Evolutionary conservation across 176 grass and related monocot species (phyloP).

Genomic region (Oryza longistaminata): DNA sequence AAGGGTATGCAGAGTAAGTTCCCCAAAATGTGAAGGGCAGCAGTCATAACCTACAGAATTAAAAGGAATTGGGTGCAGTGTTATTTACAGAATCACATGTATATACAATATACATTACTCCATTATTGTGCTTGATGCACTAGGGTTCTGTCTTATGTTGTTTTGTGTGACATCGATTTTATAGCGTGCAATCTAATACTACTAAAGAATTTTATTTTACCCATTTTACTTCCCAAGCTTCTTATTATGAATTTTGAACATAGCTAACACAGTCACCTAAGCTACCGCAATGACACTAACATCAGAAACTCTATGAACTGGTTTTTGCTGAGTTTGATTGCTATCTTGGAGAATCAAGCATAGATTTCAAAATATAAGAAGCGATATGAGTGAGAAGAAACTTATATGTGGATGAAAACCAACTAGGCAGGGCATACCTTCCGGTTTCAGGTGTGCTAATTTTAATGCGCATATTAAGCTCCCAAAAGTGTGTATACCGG

Average conservation of each 20-base stretch:
- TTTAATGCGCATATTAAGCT: background rate
- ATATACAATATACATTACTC: background rate
- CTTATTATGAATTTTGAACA: background rate
- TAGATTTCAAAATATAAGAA: background rate
- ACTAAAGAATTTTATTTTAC: background rate
- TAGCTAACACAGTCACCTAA: background rate
- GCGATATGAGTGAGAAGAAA: background rate
- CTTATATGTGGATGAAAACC: background rate
- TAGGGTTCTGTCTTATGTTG: background rate
- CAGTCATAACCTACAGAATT: background rate
- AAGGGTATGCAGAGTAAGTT: background rate
- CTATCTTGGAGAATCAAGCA: constrained; percentile 2
- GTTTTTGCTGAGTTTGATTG: background rate
- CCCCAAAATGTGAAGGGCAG: background rate
- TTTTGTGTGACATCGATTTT: background rate
- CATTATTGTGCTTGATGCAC: background rate
- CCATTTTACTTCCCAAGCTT: background rate
- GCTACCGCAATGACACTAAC: background rate
- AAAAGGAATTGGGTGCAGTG: background rate
- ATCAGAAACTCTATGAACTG: background rate
- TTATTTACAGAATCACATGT: background rate
- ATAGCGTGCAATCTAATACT: background rate
- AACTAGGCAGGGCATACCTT: background rate
- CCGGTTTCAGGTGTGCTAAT: background rate
- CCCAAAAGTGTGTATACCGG: background rate